Base-by-base conservation (phyloP, 176 grass and related monocot species). In the Luzula sylvatica region DNA sequence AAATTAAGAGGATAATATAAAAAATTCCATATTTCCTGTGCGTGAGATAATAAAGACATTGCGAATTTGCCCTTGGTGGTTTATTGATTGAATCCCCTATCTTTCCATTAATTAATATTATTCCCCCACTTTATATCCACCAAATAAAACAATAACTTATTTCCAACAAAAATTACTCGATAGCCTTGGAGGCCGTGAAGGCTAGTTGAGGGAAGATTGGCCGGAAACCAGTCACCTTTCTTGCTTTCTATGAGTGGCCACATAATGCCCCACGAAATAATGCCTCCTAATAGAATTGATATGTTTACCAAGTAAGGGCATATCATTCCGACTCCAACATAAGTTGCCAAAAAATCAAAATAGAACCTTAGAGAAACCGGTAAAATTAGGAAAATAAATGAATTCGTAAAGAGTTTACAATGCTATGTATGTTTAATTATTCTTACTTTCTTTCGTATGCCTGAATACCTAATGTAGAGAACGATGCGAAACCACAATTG, bases 211-310 rank as follows among this genome's bases (percentile, higher is more conserved):
- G 75, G 79, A 3, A 93, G 72, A 54, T 74, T 58, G 1, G 80
- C 75, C 2, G 86, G 49, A 58, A 80, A 90, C 86, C 86, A 90
- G 70, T 84, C 73, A 51, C 81, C 87, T 72, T 75, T 94, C 79
- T 74, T 80, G 38, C 32, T 48, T 17, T 77, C 38, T 65, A 65
- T 50, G 48, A 78, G 52, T 22, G 81, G 81, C 73, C 73, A 65
- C 50, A 92, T 54, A 60, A 86, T 38, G 38, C 80, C 76, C 60
- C 65, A 78, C 23, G 87, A 75, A 26, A 75, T 0, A 16, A 92
- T 46, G 49, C 76, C 75, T 11, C 75, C 86, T 11, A 51, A 26
- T 7, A 89, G 52, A 43, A 88, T 61, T 7, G 85, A 83, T 20
- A 83, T 5, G 53, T 78, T 77, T 42, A 77, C 67, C 14, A 73